Evolutionary conservation across 2,329 filamentous ascomycete species (phyloP).

Genomic region (Diaporthe sp.): DNA sequence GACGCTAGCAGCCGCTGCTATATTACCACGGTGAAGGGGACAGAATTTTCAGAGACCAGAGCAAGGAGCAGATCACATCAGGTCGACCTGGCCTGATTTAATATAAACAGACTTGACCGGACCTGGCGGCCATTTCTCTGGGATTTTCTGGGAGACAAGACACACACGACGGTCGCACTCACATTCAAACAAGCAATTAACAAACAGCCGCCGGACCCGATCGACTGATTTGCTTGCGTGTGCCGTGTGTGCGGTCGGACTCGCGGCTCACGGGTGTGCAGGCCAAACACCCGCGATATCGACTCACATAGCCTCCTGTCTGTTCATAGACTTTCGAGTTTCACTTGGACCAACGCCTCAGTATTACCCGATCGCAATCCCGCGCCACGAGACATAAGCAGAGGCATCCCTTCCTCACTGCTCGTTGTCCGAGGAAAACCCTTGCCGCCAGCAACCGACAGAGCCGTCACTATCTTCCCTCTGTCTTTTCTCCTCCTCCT

Average conservation of each 20-base stretch:
- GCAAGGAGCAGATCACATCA: not conserved
- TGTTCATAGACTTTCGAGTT: constrained; percentile 26
- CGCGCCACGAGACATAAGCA: constrained; percentile 22
- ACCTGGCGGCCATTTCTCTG: not conserved
- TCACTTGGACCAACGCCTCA: constrained; percentile 25
- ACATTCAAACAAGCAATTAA: not conserved
- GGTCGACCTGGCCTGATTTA: not conserved
- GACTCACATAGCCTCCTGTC: constrained; percentile 24
- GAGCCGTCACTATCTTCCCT: not conserved
- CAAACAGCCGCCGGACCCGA: constrained; percentile 9
- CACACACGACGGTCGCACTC: not conserved
- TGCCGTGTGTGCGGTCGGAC: constrained; percentile 9
- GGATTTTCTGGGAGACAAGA: not conserved
- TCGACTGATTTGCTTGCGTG: not conserved
- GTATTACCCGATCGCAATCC: constrained; percentile 4
- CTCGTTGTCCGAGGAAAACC: not conserved
- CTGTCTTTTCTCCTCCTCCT: not conserved
- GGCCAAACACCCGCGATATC: constrained; percentile 18
- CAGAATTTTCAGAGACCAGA: not conserved
- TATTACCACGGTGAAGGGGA: constrained; percentile 9
- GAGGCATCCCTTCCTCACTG: constrained; percentile 8
- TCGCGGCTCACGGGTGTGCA: not conserved
- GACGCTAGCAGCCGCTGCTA: constrained; percentile 18
- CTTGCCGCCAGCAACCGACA: not conserved
- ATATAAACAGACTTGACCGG: not conserved